Evolutionary conservation across 805 yeast genomes (phyloP).

Genomic region (Kuraishia ogatae): DNA sequence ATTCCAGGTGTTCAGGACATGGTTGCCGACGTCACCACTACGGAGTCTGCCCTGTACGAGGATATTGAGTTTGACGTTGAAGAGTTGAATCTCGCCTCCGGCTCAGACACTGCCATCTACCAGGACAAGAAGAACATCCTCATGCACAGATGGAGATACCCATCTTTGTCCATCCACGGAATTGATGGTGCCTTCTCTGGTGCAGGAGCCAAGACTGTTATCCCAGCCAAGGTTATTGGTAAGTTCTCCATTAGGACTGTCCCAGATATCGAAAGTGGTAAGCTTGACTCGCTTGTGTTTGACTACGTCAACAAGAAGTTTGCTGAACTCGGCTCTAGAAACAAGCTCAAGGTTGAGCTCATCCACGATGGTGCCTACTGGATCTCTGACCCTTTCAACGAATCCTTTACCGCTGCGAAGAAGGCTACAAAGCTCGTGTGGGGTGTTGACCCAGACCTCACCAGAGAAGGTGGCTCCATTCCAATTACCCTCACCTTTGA

Average conservation of each 20-base stretch:
- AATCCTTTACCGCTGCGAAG: conserved; percentile 86
- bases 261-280: conserved; percentile 79
- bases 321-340: conserved; percentile 65
- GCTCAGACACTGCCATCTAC: conserved; percentile 77
- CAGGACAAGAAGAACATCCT: conserved; percentile 74
- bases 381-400: conserved; percentile 91
- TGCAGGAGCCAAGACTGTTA: conserved; percentile 96
- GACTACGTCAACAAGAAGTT: conserved; percentile 63
- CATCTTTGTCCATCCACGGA: conserved; percentile 93
- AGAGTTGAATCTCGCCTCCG: conserved; percentile 83
- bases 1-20: conserved; percentile 87
- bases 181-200: conserved; percentile 95
- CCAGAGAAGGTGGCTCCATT: conserved; percentile 98
- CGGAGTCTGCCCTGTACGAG: conserved; percentile 74
- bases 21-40: conserved; percentile 88
- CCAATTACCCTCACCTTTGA: conserved; percentile 96
- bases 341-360: conserved; percentile 61
- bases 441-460: conserved; percentile 91
- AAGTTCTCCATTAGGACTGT: conserved; percentile 97
- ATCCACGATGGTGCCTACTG: conserved; percentile 96
- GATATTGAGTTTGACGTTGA: conserved; percentile 76
- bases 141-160: conserved; percentile 99
- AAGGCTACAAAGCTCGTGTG: conserved; percentile 93
- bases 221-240: conserved; percentile 90
- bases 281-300: conserved; percentile 70